Percentiles rank a stretch among this genome's conserved stretches.
phyloP scores from a whole-genome alignment of 257 asterid species.

The Nicotiana otophora region DNA sequence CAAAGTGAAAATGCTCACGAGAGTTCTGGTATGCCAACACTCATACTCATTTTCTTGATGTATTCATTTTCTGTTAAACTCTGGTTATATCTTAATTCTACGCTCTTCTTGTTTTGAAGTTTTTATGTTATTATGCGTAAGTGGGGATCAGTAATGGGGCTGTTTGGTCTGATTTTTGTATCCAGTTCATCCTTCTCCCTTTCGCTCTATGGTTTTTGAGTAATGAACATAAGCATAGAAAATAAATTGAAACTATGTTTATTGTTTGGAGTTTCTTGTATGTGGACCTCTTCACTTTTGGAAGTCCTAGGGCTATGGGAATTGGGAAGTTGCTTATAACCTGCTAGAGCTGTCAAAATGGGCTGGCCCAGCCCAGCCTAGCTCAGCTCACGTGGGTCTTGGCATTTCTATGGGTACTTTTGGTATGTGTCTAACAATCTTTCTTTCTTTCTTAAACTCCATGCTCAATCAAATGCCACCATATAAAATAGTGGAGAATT shows the following conservation, averaged over 20 bases:
- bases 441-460: background rate
- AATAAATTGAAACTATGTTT: background rate
- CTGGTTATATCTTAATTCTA: slow-evolving; percentile 11
- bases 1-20: slow-evolving; percentile 19
- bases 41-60: slow-evolving; percentile 10
- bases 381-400: too few species aligned
- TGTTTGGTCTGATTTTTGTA: background rate
- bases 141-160: background rate
- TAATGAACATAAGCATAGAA: background rate
- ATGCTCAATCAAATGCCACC: background rate
- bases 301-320: background rate
- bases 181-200: background rate
- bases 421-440: background rate
- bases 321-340: background rate
- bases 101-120: slow-evolving; percentile 8
- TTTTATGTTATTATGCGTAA: background rate
- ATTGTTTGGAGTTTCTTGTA: background rate
- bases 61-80: background rate
- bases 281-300: slow-evolving; percentile 1
- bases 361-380: too few species aligned
- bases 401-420: background rate
- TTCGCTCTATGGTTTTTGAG: background rate
- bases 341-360: too few species aligned
- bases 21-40: slow-evolving; percentile 41
- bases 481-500: background rate